phyloP scores from a whole-genome alignment of 2,329 filamentous ascomycete species.

The Bimuria novae-zelandiae region DNA sequence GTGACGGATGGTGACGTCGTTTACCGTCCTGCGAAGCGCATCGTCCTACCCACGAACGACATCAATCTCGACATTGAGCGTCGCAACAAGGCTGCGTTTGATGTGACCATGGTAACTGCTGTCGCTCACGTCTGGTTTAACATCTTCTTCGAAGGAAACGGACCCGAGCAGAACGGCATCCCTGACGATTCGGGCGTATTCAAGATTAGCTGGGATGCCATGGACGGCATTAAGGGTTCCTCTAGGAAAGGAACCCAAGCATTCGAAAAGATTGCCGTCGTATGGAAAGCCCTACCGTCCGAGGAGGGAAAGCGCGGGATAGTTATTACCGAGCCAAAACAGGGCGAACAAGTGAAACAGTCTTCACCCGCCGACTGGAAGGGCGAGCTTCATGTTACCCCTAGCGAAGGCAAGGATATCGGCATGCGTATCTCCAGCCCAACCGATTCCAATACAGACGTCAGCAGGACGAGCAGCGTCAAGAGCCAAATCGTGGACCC shows the following conservation, averaged over 20 bases:
- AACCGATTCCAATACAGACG: constrained; percentile 60
- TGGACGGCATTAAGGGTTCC: constrained; percentile 95
- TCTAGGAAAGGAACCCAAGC: constrained; percentile 79
- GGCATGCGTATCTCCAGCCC: constrained; percentile 70
- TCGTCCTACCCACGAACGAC: constrained; percentile 79
- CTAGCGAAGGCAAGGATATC: constrained; percentile 64
- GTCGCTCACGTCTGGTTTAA: constrained; percentile 99
- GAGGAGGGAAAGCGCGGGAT: constrained; percentile 39
- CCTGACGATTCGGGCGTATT: constrained; percentile 73
- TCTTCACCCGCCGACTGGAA: constrained; percentile 75
- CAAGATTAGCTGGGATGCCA: constrained; percentile 72
- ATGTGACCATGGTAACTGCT: constrained; percentile 86
- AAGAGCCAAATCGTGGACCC: constrained; percentile 47
- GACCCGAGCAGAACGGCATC: constrained; percentile 68
- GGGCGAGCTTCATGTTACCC: constrained; percentile 51
- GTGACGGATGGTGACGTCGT: constrained; percentile 70
- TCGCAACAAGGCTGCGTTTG: constrained; percentile 75
- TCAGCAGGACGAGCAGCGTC: constrained; percentile 76
- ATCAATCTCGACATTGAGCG: constrained; percentile 90
- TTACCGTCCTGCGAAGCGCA: constrained; percentile 70
- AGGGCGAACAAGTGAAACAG: constrained; percentile 72
- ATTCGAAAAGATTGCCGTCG: constrained; percentile 80
- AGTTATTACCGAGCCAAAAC: constrained; percentile 67
- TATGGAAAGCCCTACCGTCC: constrained; percentile 68
- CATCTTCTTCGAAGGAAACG: constrained; percentile 83